These are phyloP conservation scores for Avicennia marina DNA, from an alignment of 257 asterid genomes.

Conservation along the genomic window DNA sequence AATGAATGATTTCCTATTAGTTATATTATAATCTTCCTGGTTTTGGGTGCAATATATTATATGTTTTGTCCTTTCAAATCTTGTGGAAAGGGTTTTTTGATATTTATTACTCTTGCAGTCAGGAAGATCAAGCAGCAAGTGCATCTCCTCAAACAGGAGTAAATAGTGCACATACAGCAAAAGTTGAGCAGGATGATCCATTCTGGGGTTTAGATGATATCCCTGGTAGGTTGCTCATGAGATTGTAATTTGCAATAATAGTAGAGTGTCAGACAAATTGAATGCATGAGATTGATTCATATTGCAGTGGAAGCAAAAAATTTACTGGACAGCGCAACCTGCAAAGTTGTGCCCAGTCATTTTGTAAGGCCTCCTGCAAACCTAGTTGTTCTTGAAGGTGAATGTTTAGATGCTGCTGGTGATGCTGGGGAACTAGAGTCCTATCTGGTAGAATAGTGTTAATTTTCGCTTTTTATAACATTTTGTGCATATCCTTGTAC, in stretches of 20 bases:
- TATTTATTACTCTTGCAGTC: conserved; percentile 36
- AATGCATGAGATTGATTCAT: conserved; percentile 19
- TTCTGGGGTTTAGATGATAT: conserved; percentile 83
- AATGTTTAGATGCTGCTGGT: conserved; percentile 74
- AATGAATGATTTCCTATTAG: neutral
- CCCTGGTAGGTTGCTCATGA: conserved; percentile 48
- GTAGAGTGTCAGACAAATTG: neutral
- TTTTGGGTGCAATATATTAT: too few species aligned
- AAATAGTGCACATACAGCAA: conserved; percentile 31
- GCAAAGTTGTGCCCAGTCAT: conserved; percentile 36
- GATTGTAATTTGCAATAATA: conserved; percentile 18
- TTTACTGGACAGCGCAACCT: conserved; percentile 44
- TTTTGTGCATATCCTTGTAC: conserved; percentile 3
- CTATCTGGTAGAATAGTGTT: conserved; percentile 59
- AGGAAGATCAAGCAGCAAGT: conserved; percentile 46
- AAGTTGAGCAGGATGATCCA: conserved; percentile 48
- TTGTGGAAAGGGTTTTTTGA: neutral
- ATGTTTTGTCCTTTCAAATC: neutral
- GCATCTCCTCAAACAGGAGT: conserved; percentile 40
- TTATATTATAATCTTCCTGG: neutral
- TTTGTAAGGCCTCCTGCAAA: conserved; percentile 84
- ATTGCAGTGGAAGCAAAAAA: conserved; percentile 72
- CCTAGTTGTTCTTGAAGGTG: conserved; percentile 94
- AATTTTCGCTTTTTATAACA: conserved; percentile 3
- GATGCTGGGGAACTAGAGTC: conserved; percentile 94